Percentiles rank a stretch among this genome's conserved stretches.
Conservation (phyloP, 768 basidiomycete genomes). For the Termitomyces sp. region DNA sequence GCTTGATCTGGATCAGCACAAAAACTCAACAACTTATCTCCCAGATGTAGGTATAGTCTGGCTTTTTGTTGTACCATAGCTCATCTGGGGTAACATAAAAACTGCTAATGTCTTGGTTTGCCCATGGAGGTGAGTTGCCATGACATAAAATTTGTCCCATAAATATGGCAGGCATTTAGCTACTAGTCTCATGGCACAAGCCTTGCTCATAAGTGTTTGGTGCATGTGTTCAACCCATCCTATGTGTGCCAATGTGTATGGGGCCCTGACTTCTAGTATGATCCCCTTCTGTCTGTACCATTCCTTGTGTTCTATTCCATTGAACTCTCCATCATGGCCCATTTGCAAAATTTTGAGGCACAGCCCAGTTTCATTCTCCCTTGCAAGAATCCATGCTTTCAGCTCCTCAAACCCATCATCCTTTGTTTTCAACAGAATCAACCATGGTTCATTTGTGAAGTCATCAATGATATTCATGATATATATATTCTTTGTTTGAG, state of each 20-base stretch:
- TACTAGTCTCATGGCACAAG: neutral
- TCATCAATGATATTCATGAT: neutral
- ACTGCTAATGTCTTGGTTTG: neutral
- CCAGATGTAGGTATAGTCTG: neutral
- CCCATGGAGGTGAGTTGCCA: neutral
- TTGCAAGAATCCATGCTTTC: neutral
- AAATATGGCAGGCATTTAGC: neutral
- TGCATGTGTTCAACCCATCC: neutral
- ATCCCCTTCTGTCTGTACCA: neutral
- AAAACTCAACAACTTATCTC: neutral
- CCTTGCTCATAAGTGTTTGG: neutral
- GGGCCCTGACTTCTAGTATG: neutral
- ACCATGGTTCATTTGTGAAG: neutral
- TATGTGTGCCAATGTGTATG: neutral
- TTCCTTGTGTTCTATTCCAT: neutral
- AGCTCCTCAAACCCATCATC: neutral
- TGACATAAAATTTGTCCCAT: neutral
- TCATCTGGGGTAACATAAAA: neutral
- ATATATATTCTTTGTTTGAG: neutral
- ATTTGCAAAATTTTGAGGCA: neutral
- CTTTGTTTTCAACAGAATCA: neutral
- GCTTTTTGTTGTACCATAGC: neutral
- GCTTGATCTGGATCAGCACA: neutral
- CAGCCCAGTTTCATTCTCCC: neutral
- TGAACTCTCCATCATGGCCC: neutral